Evolutionary conservation across 345 rosid genomes (phyloP), one percentile per base, ranked within the genome.

Genomic region (Cardamine chenopodiifolia): DNA sequence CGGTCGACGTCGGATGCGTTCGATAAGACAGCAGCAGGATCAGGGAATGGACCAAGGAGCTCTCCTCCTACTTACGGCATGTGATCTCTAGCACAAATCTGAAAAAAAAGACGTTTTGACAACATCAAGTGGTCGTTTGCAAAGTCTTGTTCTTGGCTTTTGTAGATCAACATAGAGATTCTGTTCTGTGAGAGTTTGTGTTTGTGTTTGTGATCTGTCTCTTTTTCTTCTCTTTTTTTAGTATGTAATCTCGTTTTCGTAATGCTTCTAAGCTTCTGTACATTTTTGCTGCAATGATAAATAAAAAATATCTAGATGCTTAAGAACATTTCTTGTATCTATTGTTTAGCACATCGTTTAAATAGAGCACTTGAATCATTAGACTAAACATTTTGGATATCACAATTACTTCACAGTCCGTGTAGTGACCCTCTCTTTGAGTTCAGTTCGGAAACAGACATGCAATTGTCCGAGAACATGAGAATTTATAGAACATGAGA

Each of bases 51-150:
- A 87, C 82, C 86, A 79, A 73, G 92, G 82, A 82, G 82, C 84
- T 73, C 93, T 85, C 20, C 84, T 89, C 66, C 97, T 95, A 80
- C 97, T 87, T 84, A 83, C 83, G 84, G 90, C 87, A 74, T 86
- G 84, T 95, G 97, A 95, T 69, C 71, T 80, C 58, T 80, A 60
- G 68, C 73, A 9, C 39, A 29, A 57, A 3, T 47, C 79, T 35
- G 7, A 62, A 15, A 29, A 31, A 7, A 20, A 57, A 17, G 6
- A 15, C 72, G 50, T 57, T 57, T 66, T 23, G 19, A 49, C 62
- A 22, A 5, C 15, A 42, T 26, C 37, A 52, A 68, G 40, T 75
- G 56, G 73, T 49, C n/a, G 22, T 25, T 58, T 48, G 52, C 66
- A 6, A 13, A 15, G 19, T 35, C 61, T n/a, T 47, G 58, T 35